Evolutionary conservation across 352 stramenopile genomes (phyloP).

Genomic region (Phytophthora meadii): DNA sequence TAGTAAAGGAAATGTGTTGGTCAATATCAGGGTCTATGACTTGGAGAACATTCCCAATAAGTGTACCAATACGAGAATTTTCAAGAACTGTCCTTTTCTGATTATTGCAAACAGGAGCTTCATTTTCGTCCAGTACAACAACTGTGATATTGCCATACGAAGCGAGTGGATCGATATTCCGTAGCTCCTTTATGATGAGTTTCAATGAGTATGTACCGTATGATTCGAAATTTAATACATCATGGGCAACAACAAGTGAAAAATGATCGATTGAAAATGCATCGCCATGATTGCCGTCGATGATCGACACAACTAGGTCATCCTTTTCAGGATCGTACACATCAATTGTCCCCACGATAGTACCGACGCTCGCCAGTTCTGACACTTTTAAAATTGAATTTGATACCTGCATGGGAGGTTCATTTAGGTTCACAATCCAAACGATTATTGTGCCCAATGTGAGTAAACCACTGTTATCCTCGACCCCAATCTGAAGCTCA

Average conservation of each 20-base stretch:
- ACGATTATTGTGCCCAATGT: conserved; percentile 17
- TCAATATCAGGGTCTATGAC: conserved; percentile 21
- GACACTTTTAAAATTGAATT: conserved; percentile 25
- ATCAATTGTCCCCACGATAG: conserved; percentile 19
- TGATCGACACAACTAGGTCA: conserved; percentile 17
- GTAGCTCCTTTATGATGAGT: conserved; percentile 20
- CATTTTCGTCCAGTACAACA: conserved; percentile 33
- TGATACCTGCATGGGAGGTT: conserved; percentile 26
- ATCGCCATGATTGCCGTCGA: conserved; percentile 20
- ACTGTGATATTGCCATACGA: conserved; percentile 15
- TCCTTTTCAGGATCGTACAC: conserved; percentile 30
- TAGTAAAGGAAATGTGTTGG: conserved; percentile 28
- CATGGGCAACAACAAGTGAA: conserved; percentile 10
- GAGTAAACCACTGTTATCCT: conserved; percentile 25
- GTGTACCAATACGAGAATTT: conserved; percentile 25
- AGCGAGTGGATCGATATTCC: conserved; percentile 14
- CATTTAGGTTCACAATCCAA: conserved; percentile 45
- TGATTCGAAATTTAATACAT: conserved; percentile 29
- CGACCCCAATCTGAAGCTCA: conserved; percentile 29
- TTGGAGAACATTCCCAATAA: conserved; percentile 18
- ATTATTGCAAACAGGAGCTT: conserved; percentile 25
- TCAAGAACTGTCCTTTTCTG: conserved; percentile 31
- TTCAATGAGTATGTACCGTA: conserved; percentile 23
- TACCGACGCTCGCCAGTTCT: conserved; percentile 23
- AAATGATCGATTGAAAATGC: conserved; percentile 25